Percentiles rank a stretch among this genome's conserved stretches.
Evolutionary conservation across 2,329 filamentous ascomycete species (phyloP).

Genomic region (Ascochyta clinopodiicola): DNA sequence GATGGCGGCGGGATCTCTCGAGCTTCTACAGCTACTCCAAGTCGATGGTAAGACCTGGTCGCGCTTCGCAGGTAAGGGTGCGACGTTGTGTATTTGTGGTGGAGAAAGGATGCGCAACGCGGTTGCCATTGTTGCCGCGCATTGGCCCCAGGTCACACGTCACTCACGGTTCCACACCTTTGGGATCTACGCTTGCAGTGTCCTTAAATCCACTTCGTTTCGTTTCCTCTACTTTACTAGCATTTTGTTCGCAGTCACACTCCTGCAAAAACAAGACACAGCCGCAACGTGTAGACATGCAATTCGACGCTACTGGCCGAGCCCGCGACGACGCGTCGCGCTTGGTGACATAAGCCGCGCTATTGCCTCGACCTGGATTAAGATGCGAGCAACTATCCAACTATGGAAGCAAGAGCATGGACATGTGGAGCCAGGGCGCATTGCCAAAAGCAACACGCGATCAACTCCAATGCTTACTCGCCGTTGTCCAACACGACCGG

Average conservation of each 20-base stretch:
- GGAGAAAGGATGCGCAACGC: slow-evolving; percentile 4
- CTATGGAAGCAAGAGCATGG: slow-evolving; percentile 12
- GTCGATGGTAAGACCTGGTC: neutral
- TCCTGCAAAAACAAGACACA: neutral
- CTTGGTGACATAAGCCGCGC: slow-evolving; percentile 9
- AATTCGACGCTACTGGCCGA: slow-evolving; percentile 5
- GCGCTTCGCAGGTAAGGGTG: neutral
- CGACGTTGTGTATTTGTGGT: slow-evolving; percentile 1
- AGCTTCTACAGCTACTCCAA: neutral
- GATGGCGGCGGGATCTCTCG: neutral
- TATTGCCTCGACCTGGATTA: slow-evolving; percentile 8
- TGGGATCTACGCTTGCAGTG: slow-evolving; percentile 16
- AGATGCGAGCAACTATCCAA: neutral
- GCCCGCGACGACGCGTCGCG: neutral
- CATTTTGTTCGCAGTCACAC: neutral
- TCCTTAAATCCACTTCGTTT: slow-evolving; percentile 29
- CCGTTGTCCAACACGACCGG: slow-evolving; percentile 1
- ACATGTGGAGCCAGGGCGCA: slow-evolving; percentile 15
- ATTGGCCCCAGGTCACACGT: slow-evolving; percentile 2
- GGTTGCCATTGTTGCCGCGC: neutral
- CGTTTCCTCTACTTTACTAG: neutral
- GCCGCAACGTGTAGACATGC: neutral
- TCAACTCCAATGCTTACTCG: slow-evolving; percentile 1
- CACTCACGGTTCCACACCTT: slow-evolving; percentile 10
- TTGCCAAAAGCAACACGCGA: neutral